phyloP scores from a whole-genome alignment of 176 grass and related monocot species.

The Hyparrhenia diplandra region DNA sequence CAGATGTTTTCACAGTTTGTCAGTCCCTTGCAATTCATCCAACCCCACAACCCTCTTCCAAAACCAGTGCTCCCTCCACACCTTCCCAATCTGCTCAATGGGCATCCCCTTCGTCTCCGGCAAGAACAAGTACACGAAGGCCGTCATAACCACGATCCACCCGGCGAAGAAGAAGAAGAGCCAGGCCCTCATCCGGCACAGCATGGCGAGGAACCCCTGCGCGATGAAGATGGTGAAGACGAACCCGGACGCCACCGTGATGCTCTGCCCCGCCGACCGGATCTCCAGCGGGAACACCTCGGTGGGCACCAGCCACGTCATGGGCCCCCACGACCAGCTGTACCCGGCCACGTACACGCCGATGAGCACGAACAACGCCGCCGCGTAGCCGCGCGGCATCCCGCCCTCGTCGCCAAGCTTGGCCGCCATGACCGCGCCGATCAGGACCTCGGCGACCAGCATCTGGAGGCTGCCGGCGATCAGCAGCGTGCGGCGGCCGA shows the following conservation, averaged over 20 bases:
- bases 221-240: background rate
- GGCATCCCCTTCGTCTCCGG: conserved; percentile 33
- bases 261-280: conserved; percentile 89
- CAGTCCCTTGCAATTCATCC: too few relatives aligned
- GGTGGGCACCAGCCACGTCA: conserved; percentile 52
- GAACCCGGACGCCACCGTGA: conserved; percentile 52
- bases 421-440: conserved; percentile 28
- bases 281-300: conserved; percentile 85
- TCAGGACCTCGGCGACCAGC: conserved; percentile 25
- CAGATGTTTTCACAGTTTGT: too few relatives aligned
- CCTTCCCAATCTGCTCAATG: background rate
- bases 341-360: conserved; percentile 40
- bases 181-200: background rate
- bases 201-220: background rate
- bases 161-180: background rate
- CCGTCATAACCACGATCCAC: background rate
- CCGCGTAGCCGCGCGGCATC: background rate
- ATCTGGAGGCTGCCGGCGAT: conserved; percentile 33
- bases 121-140: conserved; percentile 38
- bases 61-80: conserved; percentile 42
- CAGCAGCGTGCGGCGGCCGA: conserved; percentile 32
- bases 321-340: conserved; percentile 44
- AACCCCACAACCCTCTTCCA: conserved; percentile 22
- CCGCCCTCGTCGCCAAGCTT: conserved; percentile 35
- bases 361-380: conserved; percentile 28